phyloP scores from a whole-genome alignment of 768 basidiomycete genomes.

The Hemileccinum impolitum region DNA sequence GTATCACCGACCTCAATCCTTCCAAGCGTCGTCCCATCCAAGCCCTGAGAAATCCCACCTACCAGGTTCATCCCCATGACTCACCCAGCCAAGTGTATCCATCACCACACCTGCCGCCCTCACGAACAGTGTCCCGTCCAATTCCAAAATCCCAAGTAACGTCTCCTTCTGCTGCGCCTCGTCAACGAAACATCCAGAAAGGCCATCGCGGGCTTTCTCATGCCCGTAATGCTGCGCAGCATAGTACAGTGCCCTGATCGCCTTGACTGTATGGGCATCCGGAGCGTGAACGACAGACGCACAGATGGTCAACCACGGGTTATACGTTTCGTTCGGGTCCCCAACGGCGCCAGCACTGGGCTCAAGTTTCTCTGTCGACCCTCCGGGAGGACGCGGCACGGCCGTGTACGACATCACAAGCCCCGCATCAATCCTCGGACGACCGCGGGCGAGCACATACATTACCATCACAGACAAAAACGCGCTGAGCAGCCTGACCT shows the following conservation, averaged over 20 bases:
- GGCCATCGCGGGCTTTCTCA: conserved; percentile 34
- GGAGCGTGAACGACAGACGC: conserved; percentile 45
- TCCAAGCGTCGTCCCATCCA: conserved; percentile 63
- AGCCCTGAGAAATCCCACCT: conserved; percentile 55
- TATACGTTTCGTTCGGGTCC: conserved; percentile 37
- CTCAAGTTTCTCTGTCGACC: not conserved
- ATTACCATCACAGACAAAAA: conserved; percentile 39
- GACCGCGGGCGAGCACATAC: conserved; percentile 41
- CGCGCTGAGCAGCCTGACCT: conserved; percentile 44
- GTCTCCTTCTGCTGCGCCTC: conserved; percentile 37
- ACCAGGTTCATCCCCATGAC: conserved; percentile 46
- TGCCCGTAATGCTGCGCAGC: conserved; percentile 48
- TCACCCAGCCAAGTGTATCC: conserved; percentile 55
- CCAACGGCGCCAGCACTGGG: conserved; percentile 30
- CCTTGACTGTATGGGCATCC: conserved; percentile 51
- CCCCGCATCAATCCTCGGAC: conserved; percentile 48
- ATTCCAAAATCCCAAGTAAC: conserved; percentile 36
- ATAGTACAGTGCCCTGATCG: conserved; percentile 45
- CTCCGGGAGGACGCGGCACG: conserved; percentile 38
- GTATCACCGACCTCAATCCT: too few species aligned
- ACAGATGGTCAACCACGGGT: conserved; percentile 52
- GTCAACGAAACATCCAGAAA: conserved; percentile 41
- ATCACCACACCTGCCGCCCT: conserved; percentile 55
- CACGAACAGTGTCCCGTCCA: conserved; percentile 58
- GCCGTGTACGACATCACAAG: conserved; percentile 46